These are phyloP conservation scores for Suhomyces wounanorum DNA, from an alignment of 1,139 yeast species.

Conservation along the genomic window DNA sequence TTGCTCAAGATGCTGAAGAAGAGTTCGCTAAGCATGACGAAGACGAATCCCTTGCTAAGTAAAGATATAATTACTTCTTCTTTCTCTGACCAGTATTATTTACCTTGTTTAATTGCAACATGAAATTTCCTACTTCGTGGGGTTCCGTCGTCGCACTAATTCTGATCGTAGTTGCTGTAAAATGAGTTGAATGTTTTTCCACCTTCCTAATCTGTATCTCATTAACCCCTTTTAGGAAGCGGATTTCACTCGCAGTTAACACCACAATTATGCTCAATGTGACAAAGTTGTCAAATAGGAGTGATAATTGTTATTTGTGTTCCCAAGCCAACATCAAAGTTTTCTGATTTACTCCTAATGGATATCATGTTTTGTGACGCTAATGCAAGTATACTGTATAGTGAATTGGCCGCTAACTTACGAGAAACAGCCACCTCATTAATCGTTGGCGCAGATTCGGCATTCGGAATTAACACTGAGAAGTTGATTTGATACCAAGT, in stretches of 20 bases:
- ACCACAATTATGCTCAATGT: background rate
- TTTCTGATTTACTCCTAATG: background rate
- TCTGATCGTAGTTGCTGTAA: conserved; percentile 4
- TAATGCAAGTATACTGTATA: conserved; percentile 40
- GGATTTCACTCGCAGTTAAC: conserved; percentile 4
- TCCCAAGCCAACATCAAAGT: conserved; percentile 2
- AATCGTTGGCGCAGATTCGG: background rate
- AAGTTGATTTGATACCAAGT: conserved; percentile 11
- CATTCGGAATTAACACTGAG: conserved; percentile 23
- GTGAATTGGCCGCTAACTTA: conserved; percentile 40
- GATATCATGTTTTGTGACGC: conserved; percentile 25
- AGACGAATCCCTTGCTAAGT: conserved; percentile 18
- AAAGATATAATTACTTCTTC: conserved; percentile 3
- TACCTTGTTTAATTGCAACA: conserved; percentile 9
- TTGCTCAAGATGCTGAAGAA: conserved; percentile 47
- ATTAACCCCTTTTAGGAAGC: conserved; percentile 2
- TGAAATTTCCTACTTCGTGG: conserved; percentile 2
- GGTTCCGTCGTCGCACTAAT: conserved; percentile 1
- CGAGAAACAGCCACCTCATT: conserved; percentile 21
- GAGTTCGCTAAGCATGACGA: conserved; percentile 47
- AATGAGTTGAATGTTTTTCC: background rate
- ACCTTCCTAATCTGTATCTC: conserved; percentile 2
- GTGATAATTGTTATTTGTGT: conserved; percentile 1
- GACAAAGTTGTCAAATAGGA: background rate
- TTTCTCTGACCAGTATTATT: conserved; percentile 11